Conservation (phyloP, 306 rosid species). For the Lathyrus aphaca region DNA sequence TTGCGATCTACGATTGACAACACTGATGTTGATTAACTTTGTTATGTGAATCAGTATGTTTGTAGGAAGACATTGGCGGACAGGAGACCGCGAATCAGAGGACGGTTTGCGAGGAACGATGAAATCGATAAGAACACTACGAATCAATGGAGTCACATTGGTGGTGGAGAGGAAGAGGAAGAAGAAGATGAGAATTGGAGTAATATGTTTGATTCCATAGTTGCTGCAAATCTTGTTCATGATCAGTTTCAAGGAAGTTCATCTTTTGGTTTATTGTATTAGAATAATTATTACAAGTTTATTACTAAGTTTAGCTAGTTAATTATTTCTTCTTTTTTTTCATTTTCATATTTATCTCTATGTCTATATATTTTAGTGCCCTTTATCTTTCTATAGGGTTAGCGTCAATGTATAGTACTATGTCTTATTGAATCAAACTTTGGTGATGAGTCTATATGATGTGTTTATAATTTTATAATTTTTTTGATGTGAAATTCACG, state of each 20-base stretch:
- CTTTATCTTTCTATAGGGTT: slow-evolving; percentile 39
- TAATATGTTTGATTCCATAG: slow-evolving; percentile 65
- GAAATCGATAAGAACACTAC: slow-evolving; percentile 56
- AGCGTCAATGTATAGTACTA: slow-evolving; percentile 10
- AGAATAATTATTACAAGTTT: slow-evolving; percentile 35
- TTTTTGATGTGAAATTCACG: too few species aligned
- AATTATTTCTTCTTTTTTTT: slow-evolving; percentile 11
- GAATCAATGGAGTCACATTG: slow-evolving; percentile 58
- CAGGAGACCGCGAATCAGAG: slow-evolving; percentile 86
- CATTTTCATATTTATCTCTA: slow-evolving; percentile 27
- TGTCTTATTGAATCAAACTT: slow-evolving; percentile 30
- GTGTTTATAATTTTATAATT: too few species aligned
- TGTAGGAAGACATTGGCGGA: slow-evolving; percentile 97
- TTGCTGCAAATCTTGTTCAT: slow-evolving; percentile 59
- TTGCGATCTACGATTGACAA: background rate
- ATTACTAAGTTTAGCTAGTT: slow-evolving; percentile 4
- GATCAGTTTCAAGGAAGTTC: slow-evolving; percentile 44
- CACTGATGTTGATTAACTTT: background rate
- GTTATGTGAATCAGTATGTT: slow-evolving; percentile 62
- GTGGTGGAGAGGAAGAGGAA: slow-evolving; percentile 59
- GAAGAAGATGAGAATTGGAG: slow-evolving; percentile 76
- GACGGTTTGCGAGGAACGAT: slow-evolving; percentile 80
- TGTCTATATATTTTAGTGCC: slow-evolving; percentile 46
- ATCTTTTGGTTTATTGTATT: slow-evolving; percentile 34
- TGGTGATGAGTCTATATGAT: slow-evolving; percentile 23